Evolutionary conservation across 1,284 basidiomycete genomes (phyloP).

Genomic region (Microbotryomycetes sp.): DNA sequence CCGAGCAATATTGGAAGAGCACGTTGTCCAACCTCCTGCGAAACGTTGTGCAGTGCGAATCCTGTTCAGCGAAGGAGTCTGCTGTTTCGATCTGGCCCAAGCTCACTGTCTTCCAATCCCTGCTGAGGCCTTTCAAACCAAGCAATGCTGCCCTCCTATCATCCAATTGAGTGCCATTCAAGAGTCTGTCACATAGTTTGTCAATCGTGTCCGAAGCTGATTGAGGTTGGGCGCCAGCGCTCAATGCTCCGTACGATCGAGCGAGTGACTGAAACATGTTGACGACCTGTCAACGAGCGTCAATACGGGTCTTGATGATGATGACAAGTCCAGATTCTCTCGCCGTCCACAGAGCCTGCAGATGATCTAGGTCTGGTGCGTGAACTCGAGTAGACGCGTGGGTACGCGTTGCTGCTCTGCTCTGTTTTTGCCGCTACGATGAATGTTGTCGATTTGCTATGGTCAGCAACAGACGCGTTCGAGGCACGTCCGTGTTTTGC

Average conservation of each 20-base stretch:
- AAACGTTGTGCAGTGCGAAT: neutral
- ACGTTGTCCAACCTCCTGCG: conserved; percentile 64
- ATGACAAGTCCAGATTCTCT: too few relatives aligned
- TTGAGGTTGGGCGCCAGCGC: conserved; percentile 49
- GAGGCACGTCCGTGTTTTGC: too few relatives aligned
- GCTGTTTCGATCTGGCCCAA: neutral
- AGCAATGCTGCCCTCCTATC: conserved; percentile 88
- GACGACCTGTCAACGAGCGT: too few relatives aligned
- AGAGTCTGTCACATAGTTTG: conserved; percentile 79
- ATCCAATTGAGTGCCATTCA: conserved; percentile 74
- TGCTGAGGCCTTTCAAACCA: conserved; percentile 80
- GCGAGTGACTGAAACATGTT: conserved; percentile 39
- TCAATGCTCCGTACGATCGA: conserved; percentile 29
- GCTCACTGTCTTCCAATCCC: conserved; percentile 70
- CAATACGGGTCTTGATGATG: too few relatives aligned
- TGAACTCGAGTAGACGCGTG: too few relatives aligned
- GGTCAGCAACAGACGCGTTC: too few relatives aligned
- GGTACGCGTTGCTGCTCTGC: too few relatives aligned
- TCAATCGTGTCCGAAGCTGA: conserved; percentile 76
- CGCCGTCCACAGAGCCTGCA: too few relatives aligned
- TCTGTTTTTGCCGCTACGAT: too few relatives aligned
- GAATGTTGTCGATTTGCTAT: too few relatives aligned
- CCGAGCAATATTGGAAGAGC: conserved; percentile 65
- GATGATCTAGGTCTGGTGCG: too few relatives aligned
- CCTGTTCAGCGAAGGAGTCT: neutral